These are phyloP conservation scores for Solanum sejunctum DNA, from an alignment of 257 asterid species.

Conservation along the genomic window DNA sequence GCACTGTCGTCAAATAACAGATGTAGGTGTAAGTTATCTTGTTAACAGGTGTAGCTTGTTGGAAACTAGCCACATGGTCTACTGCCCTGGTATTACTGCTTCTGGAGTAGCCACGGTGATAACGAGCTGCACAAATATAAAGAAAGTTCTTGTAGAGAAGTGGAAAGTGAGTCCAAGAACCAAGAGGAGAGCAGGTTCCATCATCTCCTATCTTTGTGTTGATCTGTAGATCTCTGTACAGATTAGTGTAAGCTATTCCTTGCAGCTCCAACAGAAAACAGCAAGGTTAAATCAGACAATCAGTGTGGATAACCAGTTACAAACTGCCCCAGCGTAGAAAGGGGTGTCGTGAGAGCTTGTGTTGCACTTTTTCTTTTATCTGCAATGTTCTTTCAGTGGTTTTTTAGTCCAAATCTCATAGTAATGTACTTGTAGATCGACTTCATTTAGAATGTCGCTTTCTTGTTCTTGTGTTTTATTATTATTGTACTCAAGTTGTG, in stretches of 20 bases:
- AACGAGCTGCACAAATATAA: slow-evolving; percentile 43
- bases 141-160: slow-evolving; percentile 69
- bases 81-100: slow-evolving; percentile 58
- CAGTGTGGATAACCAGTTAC: background rate
- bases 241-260: background rate
- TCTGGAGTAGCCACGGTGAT: slow-evolving; percentile 65
- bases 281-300: background rate
- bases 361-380: background rate
- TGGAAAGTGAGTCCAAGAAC: slow-evolving; percentile 71
- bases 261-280: background rate
- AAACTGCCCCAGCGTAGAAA: background rate
- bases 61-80: slow-evolving; percentile 77
- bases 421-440: background rate
- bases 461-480: background rate
- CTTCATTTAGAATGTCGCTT: background rate
- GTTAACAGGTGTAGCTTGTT: slow-evolving; percentile 38
- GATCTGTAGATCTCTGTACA: slow-evolving; percentile 29
- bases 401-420: background rate
- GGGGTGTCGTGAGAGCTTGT: background rate
- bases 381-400: background rate
- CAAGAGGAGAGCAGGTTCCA: slow-evolving; percentile 68
- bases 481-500: background rate
- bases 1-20: slow-evolving; percentile 74
- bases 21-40: slow-evolving; percentile 47
- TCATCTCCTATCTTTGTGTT: slow-evolving; percentile 60